phyloP scores from a whole-genome alignment of 129 eudicot genomes.

The Erigeron canadensis region DNA sequence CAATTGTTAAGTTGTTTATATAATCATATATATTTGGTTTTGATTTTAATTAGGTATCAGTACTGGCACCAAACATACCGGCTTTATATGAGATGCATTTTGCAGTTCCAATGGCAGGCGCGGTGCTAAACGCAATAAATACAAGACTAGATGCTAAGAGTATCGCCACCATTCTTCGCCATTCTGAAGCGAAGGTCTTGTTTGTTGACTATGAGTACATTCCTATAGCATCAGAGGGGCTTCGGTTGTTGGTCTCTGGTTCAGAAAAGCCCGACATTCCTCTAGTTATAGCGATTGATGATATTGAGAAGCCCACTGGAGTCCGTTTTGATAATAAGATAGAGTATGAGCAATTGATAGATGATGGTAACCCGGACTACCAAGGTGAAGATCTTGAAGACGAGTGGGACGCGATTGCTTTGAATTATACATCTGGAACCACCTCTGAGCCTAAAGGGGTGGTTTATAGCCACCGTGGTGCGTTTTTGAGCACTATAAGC shows the following conservation, averaged over 20 bases:
- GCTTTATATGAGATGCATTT: conserved; percentile 74
- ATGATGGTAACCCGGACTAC: conserved; percentile 35
- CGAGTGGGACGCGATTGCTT: conserved; percentile 55
- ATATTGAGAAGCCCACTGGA: conserved; percentile 49
- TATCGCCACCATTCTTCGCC: conserved; percentile 56
- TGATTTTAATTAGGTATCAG: conserved; percentile 50
- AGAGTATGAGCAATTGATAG: conserved; percentile 60
- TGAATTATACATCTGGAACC: conserved; percentile 66
- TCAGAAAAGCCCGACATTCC: conserved; percentile 27
- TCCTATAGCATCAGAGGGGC: conserved; percentile 47
- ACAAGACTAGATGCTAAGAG: conserved; percentile 60
- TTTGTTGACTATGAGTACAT: conserved; percentile 56
- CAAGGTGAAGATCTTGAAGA: conserved; percentile 36
- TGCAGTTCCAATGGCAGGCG: conserved; percentile 77
- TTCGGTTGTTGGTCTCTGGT: conserved; percentile 33
- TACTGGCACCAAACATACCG: conserved; percentile 69
- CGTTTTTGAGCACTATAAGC: conserved; percentile 50
- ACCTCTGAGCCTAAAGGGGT: conserved; percentile 64
- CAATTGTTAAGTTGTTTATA: background rate
- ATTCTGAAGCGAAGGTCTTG: conserved; percentile 70
- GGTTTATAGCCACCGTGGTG: conserved; percentile 65
- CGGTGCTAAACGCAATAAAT: conserved; percentile 63
- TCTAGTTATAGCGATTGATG: conserved; percentile 55
- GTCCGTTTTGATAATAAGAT: conserved; percentile 41
- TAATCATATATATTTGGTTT: background rate